Percentiles rank a stretch among this genome's conserved stretches.
These are phyloP conservation scores for Cutaneotrichosporon sp. DNA, from an alignment of 1,284 basidiomycete species.

Conservation along the genomic window DNA sequence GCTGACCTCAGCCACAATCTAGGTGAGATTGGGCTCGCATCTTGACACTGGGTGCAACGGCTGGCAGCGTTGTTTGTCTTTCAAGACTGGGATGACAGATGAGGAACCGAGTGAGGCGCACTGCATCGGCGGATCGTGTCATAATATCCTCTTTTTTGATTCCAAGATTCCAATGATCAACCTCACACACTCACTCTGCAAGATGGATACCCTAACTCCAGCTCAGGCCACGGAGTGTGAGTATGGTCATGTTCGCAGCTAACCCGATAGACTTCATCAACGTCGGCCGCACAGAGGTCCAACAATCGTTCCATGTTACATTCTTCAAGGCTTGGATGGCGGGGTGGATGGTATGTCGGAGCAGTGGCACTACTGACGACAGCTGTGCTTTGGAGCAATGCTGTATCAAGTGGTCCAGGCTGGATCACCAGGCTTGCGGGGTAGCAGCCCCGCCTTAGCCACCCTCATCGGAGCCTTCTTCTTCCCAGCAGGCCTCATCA, in stretches of 20 bases:
- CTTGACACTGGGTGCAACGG: no score
- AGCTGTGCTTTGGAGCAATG: conserved; percentile 33
- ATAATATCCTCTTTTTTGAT: no score
- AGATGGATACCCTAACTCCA: conserved; percentile 10
- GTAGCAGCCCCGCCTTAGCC: conserved; percentile 28
- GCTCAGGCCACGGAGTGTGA: neutral
- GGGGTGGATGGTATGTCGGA: conserved; percentile 29
- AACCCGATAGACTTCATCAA: conserved; percentile 25
- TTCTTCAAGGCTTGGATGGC: conserved; percentile 39
- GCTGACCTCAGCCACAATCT: no score
- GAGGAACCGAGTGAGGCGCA: no score
- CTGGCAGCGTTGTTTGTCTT: no score
- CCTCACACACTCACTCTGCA: neutral
- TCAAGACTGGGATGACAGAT: no score
- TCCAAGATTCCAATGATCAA: no score
- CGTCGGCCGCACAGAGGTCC: conserved; percentile 28
- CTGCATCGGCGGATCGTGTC: no score
- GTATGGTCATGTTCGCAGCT: neutral
- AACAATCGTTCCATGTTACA: conserved; percentile 28
- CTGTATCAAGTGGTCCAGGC: conserved; percentile 30
- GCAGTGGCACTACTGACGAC: conserved; percentile 2
- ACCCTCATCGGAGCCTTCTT: conserved; percentile 30
- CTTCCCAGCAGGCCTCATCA: conserved; percentile 36
- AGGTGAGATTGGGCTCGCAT: no score
- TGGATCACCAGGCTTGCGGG: conserved; percentile 24